phyloP scores from a whole-genome alignment of 352 stramenopile genomes.

The Pythium scleroteichum region DNA sequence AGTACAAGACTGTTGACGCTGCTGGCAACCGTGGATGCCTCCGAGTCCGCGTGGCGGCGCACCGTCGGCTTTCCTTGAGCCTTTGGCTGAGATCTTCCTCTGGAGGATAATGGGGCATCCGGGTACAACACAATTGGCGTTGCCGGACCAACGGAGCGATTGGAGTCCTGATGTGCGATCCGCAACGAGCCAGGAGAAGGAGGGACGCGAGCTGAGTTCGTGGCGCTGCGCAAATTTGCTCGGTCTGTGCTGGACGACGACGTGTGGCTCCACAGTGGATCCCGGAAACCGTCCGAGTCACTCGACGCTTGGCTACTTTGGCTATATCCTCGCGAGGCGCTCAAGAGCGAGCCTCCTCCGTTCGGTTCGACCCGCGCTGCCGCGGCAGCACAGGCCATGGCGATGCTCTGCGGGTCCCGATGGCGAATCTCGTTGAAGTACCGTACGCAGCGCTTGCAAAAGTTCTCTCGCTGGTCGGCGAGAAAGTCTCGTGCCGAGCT shows the following conservation, averaged over 20 bases:
- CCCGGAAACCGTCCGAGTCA: conserved; percentile 9
- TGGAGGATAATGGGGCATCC: conserved; percentile 1
- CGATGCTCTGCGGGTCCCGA: conserved; percentile 43
- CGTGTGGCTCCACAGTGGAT: conserved; percentile 8
- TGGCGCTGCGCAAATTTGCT: background rate
- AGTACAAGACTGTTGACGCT: conserved; percentile 16
- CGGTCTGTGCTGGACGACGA: conserved; percentile 1
- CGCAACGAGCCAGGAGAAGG: conserved; percentile 12
- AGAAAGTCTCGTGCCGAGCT: conserved; percentile 62
- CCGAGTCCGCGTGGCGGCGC: conserved; percentile 18
- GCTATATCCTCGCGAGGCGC: conserved; percentile 12
- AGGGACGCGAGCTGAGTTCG: conserved; percentile 1
- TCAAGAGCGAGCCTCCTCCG: conserved; percentile 18
- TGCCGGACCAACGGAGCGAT: conserved; percentile 17
- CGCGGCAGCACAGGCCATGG: conserved; percentile 14
- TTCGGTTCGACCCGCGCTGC: conserved; percentile 36
- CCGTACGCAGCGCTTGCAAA: conserved; percentile 74
- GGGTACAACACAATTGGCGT: conserved; percentile 23
- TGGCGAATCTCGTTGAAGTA: conserved; percentile 63
- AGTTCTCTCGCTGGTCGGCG: conserved; percentile 44
- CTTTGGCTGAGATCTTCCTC: background rate
- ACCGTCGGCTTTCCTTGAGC: background rate
- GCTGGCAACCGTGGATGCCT: conserved; percentile 16
- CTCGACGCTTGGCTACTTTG: conserved; percentile 23
- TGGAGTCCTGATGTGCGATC: conserved; percentile 17